Evolutionary conservation across 148 eudicot species (phyloP).

Genomic region (Heliamphora exappendiculata): DNA sequence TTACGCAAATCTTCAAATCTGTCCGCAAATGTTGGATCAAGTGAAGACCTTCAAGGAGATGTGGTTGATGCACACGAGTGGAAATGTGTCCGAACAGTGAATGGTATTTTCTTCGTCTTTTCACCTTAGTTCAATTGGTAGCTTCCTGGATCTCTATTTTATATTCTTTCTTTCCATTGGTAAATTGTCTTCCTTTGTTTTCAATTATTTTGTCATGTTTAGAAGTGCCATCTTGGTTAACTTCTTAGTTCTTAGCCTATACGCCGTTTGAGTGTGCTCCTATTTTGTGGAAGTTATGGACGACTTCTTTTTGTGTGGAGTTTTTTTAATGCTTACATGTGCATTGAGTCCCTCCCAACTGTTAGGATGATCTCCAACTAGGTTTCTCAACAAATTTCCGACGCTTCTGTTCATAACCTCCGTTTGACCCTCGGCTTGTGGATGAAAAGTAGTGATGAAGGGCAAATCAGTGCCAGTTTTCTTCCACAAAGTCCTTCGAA

Average conservation of each 20-base stretch:
- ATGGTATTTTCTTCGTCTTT: constrained; percentile 37
- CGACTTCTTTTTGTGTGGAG: background rate
- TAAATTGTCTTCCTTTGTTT: background rate
- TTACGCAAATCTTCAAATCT: constrained; percentile 58
- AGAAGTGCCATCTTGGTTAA: background rate
- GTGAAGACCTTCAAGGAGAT: constrained; percentile 57
- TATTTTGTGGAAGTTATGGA: background rate
- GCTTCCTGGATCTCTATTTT: background rate
- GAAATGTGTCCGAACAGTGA: constrained; percentile 75
- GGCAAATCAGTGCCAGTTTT: no score
- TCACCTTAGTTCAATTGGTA: background rate
- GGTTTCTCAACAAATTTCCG: no score
- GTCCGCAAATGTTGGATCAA: constrained; percentile 28
- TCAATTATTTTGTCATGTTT: background rate
- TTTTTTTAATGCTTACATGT: background rate
- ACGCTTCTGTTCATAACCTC: no score
- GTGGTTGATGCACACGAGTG: constrained; percentile 81
- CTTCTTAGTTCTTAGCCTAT: background rate
- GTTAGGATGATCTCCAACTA: background rate
- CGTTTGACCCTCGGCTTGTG: no score
- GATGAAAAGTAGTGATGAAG: no score
- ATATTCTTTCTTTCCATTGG: constrained; percentile 1
- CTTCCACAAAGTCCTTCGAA: no score
- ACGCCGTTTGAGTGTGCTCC: background rate
- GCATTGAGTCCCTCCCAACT: no score